A percentile compares a stretch with the other conserved stretches of the same genome.
Evolutionary conservation across 2,329 filamentous ascomycete species (phyloP).

Genomic region (Pseudogymnoascus sp.): DNA sequence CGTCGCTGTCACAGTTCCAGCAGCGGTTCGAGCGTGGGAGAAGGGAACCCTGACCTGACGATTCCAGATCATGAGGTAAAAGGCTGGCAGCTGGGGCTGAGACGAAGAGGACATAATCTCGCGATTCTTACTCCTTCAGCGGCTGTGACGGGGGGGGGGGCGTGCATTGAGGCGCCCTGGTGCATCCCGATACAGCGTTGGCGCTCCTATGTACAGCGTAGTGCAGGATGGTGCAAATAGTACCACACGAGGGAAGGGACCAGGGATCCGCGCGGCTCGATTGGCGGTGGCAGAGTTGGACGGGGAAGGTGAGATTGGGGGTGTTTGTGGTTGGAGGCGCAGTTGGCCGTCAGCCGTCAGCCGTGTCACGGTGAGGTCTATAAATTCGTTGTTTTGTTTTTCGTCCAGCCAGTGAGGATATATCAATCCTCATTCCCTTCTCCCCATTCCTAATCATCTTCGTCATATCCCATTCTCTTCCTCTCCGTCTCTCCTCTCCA

Average conservation of each 20-base stretch:
- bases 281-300: background rate
- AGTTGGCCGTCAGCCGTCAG: background rate
- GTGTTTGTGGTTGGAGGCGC: background rate
- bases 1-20: background rate
- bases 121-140: background rate
- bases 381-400: background rate
- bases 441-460: background rate
- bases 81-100: background rate
- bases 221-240: background rate
- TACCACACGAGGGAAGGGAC: background rate
- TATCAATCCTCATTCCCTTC: background rate
- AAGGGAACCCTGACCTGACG: background rate
- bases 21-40: background rate
- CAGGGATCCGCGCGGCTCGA: background rate
- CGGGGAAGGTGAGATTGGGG: background rate
- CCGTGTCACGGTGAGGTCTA: conserved; percentile 4
- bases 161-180: background rate
- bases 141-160: background rate
- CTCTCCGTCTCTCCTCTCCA: background rate
- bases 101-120: background rate
- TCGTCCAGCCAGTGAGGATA: background rate
- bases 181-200: background rate
- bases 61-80: background rate
- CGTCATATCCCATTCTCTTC: background rate
- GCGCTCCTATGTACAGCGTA: conserved; percentile 5